Evolutionary conservation across 2,329 filamentous ascomycete species (phyloP).

Genomic region (Mycosphaerella sp.): DNA sequence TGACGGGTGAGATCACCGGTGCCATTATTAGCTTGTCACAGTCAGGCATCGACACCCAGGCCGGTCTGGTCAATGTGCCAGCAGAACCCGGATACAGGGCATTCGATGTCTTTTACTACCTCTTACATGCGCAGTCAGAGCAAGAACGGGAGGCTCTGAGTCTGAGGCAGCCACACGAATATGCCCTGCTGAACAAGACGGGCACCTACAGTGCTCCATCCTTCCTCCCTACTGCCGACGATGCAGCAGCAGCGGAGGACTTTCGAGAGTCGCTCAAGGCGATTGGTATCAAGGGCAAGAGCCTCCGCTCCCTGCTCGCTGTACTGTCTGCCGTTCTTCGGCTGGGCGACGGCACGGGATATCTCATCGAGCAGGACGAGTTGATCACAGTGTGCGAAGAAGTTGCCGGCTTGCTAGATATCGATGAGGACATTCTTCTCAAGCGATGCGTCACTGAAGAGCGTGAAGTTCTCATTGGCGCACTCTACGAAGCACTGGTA

Average conservation of each 20-base stretch:
- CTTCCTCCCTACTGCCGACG: conserved; percentile 87
- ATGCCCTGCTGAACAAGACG: conserved; percentile 72
- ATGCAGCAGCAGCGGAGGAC: conserved; percentile 87
- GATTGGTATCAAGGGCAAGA: conserved; percentile 85
- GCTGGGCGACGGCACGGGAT: conserved; percentile 82
- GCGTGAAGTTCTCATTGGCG: conserved; percentile 71
- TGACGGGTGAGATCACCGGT: conserved; percentile 70
- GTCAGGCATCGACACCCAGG: conserved; percentile 76
- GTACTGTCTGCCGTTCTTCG: conserved; percentile 81
- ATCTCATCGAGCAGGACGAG: conserved; percentile 73
- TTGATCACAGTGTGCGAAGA: conserved; percentile 86
- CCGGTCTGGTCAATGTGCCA: conserved; percentile 75
- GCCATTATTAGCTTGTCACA: conserved; percentile 74
- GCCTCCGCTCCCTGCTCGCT: conserved; percentile 76
- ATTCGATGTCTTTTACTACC: conserved; percentile 97
- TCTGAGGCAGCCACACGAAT: conserved; percentile 68
- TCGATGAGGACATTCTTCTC: conserved; percentile 77
- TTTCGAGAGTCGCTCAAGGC: conserved; percentile 80
- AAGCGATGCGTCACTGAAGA: conserved; percentile 78
- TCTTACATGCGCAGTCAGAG: conserved; percentile 76
- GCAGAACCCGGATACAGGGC: conserved; percentile 75
- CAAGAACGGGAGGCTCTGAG: conserved; percentile 81
- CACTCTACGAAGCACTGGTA: conserved; percentile 86
- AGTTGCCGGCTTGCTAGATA: conserved; percentile 73
- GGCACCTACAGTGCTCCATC: conserved; percentile 78